phyloP scores from a whole-genome alignment of 129 eudicot genomes.

The Chrysanthemum lavandulifolium region DNA sequence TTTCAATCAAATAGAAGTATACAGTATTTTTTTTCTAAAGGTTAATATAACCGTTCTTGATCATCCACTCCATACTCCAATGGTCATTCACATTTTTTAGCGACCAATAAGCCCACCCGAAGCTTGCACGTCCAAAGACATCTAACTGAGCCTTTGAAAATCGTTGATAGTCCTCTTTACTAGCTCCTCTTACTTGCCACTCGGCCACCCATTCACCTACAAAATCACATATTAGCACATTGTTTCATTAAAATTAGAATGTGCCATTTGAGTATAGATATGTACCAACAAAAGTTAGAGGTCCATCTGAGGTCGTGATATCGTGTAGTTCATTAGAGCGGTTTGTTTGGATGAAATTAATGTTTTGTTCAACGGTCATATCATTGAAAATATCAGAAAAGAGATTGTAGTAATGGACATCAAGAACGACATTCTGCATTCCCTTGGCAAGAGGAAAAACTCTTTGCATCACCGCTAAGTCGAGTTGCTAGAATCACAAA shows the following conservation, averaged over 20 bases:
- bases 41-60: slow-evolving; percentile 44
- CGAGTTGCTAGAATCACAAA: slow-evolving; percentile 59
- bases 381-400: slow-evolving; percentile 27
- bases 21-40: slow-evolving; percentile 18
- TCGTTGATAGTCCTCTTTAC: slow-evolving; percentile 38
- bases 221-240: slow-evolving; percentile 2
- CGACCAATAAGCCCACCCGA: slow-evolving; percentile 84
- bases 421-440: slow-evolving; percentile 42
- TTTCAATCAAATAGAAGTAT: neutral
- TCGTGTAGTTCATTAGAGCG: slow-evolving; percentile 35
- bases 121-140: slow-evolving; percentile 54
- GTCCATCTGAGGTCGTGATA: slow-evolving; percentile 51
- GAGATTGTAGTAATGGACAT: slow-evolving; percentile 74
- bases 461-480: slow-evolving; percentile 49
- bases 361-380: slow-evolving; percentile 46
- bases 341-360: slow-evolving; percentile 38
- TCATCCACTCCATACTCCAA: slow-evolving; percentile 73
- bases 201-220: slow-evolving; percentile 80
- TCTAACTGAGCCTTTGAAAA: slow-evolving; percentile 52
- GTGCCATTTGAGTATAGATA: neutral
- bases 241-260: neutral
- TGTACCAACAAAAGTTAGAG: slow-evolving; percentile 62
- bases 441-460: slow-evolving; percentile 52
- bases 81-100: slow-evolving; percentile 42
- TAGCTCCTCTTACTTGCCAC: slow-evolving; percentile 40